A percentile compares a stretch with the other conserved stretches of the same genome.
These are phyloP conservation scores for Mycena capillaripes DNA, from an alignment of 768 basidiomycete species.

Conservation along the genomic window DNA sequence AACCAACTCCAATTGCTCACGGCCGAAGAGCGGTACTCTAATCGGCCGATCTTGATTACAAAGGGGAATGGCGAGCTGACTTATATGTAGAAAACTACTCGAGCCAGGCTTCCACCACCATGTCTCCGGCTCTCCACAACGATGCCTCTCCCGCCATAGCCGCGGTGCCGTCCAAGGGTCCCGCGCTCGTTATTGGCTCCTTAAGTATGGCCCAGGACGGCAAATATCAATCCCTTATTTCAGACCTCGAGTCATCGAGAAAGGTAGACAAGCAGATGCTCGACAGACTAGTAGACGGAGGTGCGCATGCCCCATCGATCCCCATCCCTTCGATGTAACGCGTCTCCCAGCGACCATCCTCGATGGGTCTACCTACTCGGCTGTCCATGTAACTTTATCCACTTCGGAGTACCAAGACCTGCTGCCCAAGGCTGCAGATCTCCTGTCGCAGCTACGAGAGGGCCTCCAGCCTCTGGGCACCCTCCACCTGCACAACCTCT, in stretches of 20 bases:
- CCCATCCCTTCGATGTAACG: constrained; percentile 26
- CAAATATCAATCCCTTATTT: constrained; percentile 79
- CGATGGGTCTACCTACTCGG: constrained; percentile 67
- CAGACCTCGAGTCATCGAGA: constrained; percentile 66
- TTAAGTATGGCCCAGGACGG: constrained; percentile 84
- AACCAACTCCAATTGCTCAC: neutral
- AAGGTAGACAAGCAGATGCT: constrained; percentile 84
- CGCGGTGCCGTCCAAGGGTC: constrained; percentile 50
- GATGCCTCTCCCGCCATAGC: constrained; percentile 39
- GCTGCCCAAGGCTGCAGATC: constrained; percentile 61
- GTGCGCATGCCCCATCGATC: constrained; percentile 53
- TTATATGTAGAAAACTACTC: constrained; percentile 11
- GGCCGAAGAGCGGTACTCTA: neutral
- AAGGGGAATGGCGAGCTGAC: constrained; percentile 3
- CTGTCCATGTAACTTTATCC: constrained; percentile 78
- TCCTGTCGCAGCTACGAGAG: constrained; percentile 72
- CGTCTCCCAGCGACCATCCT: constrained; percentile 68
- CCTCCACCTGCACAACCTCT: constrained; percentile 73
- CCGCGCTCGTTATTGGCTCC: constrained; percentile 83
- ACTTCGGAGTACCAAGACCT: constrained; percentile 71
- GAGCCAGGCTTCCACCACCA: constrained; percentile 42
- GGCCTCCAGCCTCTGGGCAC: constrained; percentile 79
- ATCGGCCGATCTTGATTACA: neutral
- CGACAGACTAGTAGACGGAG: constrained; percentile 86
- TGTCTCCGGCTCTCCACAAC: constrained; percentile 76